Conservation (phyloP, 2,329 filamentous ascomycete genomes). For the Nothophaeocryptopus gaeumannii region DNA sequence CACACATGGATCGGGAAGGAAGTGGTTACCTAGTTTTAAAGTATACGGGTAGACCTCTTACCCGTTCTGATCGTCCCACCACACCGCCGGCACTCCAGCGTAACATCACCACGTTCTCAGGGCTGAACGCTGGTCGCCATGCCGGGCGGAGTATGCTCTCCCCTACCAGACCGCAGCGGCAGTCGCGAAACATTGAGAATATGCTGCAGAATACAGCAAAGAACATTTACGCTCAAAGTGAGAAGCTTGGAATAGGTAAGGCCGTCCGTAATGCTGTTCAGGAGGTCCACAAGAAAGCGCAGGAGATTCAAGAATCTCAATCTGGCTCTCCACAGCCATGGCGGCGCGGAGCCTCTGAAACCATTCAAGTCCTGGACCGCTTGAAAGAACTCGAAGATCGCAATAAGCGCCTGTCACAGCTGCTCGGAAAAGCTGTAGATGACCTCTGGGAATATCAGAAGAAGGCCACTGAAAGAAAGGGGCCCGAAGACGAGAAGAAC, state of each 20-base stretch:
- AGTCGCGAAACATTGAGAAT: constrained; percentile 58
- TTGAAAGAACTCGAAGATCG: constrained; percentile 59
- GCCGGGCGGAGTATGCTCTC: not conserved
- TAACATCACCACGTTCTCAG: constrained; percentile 35
- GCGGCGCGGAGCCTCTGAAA: constrained; percentile 43
- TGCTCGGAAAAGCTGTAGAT: constrained; percentile 65
- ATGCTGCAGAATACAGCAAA: constrained; percentile 74
- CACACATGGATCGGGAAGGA: constrained; percentile 61
- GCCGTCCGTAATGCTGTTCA: constrained; percentile 77
- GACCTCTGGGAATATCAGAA: constrained; percentile 61
- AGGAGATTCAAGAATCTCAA: constrained; percentile 56
- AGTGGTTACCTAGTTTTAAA: constrained; percentile 66
- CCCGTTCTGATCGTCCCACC: constrained; percentile 29
- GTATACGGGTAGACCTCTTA: constrained; percentile 56
- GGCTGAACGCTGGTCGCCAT: constrained; percentile 20
- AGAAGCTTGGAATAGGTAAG: constrained; percentile 76
- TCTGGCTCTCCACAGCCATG: constrained; percentile 33
- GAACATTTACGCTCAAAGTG: constrained; percentile 68
- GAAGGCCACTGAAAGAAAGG: constrained; percentile 39
- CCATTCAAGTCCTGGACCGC: constrained; percentile 33
- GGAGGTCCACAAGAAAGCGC: constrained; percentile 74
- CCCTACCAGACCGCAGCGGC: constrained; percentile 1
- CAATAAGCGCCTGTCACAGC: constrained; percentile 63
- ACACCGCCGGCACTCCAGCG: constrained; percentile 35
- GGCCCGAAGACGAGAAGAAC: constrained; percentile 24